Evolutionary conservation across 2,329 filamentous ascomycete genomes (phyloP).

Genomic region (Arthrinium phaeospermum): DNA sequence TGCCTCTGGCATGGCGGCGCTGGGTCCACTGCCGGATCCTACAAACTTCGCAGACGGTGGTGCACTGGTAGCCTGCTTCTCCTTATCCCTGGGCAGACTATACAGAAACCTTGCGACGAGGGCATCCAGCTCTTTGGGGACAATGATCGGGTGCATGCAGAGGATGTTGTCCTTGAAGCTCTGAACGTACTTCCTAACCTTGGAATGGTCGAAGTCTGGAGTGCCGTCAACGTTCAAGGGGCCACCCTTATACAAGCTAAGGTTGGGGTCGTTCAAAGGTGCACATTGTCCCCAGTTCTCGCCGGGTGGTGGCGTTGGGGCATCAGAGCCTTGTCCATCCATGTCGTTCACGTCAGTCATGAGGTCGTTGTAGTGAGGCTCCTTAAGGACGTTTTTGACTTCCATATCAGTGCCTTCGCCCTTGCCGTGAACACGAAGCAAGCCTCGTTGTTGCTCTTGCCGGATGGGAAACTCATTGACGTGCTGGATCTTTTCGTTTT

Average conservation of each 20-base stretch:
- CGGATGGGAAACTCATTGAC: conserved; percentile 77
- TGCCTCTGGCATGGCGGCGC: conserved; percentile 33
- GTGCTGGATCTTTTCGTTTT: conserved; percentile 56
- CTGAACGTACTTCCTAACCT: conserved; percentile 58
- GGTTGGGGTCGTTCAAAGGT: conserved; percentile 45
- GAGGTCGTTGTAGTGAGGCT: conserved; percentile 43
- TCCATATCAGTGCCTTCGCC: conserved; percentile 71
- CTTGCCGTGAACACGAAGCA: conserved; percentile 76
- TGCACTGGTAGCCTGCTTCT: conserved; percentile 30
- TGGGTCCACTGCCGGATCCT: conserved; percentile 24
- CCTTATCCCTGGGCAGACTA: conserved; percentile 45
- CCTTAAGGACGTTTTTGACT: conserved; percentile 54
- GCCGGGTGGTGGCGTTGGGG: conserved; percentile 57
- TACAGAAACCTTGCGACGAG: conserved; percentile 61
- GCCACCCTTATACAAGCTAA: conserved; percentile 43
- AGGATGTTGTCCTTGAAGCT: conserved; percentile 67
- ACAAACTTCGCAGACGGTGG: conserved; percentile 39
- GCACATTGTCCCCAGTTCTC: conserved; percentile 66
- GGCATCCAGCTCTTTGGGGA: conserved; percentile 56
- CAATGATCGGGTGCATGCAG: conserved; percentile 69
- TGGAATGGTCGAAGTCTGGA: conserved; percentile 58
- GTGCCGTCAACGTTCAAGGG: conserved; percentile 50
- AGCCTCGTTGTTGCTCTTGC: conserved; percentile 74
- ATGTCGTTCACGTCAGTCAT: conserved; percentile 48
- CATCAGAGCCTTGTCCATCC: conserved; percentile 48